These are phyloP conservation scores for Stipa capillata DNA, from an alignment of 176 grass and related monocot species.

Conservation along the genomic window DNA sequence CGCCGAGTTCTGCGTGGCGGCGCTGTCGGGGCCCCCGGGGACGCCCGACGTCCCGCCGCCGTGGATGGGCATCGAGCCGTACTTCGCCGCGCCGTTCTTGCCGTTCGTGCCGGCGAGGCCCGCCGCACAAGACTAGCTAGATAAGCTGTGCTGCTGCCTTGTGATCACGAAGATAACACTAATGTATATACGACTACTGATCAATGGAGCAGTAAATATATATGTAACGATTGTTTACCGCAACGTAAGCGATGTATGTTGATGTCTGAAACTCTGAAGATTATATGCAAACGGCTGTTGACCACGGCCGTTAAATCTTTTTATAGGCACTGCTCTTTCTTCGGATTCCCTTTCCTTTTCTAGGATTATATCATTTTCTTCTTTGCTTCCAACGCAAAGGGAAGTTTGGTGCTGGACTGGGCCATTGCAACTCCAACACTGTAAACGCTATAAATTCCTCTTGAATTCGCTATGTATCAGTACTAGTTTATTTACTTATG, in stretches of 20 bases:
- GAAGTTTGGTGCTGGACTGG: neutral
- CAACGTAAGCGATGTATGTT: neutral
- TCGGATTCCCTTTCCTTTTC: neutral
- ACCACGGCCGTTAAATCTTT: neutral
- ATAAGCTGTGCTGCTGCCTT: neutral
- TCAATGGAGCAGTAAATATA: neutral
- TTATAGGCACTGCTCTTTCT: neutral
- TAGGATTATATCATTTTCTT: neutral
- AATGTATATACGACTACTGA: neutral
- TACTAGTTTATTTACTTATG: neutral
- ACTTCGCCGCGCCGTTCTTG: constrained; percentile 50
- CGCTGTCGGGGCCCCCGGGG: constrained; percentile 2
- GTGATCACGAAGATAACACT: neutral
- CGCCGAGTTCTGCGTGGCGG: constrained; percentile 20
- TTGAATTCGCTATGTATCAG: neutral
- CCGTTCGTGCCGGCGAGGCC: constrained; percentile 17
- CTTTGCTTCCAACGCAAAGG: neutral
- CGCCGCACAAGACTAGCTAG: neutral
- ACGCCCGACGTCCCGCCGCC: neutral
- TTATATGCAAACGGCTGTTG: neutral
- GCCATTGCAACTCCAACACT: neutral
- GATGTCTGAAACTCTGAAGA: neutral
- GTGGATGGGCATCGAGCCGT: constrained; percentile 25
- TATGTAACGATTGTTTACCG: neutral
- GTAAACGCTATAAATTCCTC: neutral